Conservation (phyloP, 441 rosid genomes). For the Brassica balearica region DNA sequence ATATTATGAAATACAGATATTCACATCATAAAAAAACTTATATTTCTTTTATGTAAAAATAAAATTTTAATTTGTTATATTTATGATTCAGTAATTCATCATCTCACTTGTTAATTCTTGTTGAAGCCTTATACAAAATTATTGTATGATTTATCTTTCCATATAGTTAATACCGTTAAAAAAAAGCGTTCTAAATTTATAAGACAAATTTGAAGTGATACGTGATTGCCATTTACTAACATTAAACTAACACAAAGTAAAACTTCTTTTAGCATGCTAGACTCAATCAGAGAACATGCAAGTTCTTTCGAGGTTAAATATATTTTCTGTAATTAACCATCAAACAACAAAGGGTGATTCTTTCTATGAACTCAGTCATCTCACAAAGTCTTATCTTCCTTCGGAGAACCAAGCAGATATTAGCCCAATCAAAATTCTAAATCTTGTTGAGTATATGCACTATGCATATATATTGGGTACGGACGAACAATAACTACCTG, state of each 20-base stretch:
- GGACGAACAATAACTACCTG: not conserved
- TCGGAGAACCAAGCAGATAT: not conserved
- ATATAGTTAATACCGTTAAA: not conserved
- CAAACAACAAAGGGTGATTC: not conserved
- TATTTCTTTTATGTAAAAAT: not conserved
- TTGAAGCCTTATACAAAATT: not conserved
- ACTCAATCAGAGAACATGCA: not conserved
- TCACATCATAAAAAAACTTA: not conserved
- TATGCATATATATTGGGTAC: not conserved
- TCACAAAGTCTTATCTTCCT: not conserved
- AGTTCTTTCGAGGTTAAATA: not conserved
- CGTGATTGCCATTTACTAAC: not conserved
- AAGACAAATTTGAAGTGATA: not conserved
- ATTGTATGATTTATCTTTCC: not conserved
- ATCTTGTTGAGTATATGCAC: not conserved
- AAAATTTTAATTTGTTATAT: not conserved
- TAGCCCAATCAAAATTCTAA: not conserved
- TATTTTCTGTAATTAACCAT: not conserved
- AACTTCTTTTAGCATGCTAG: not conserved
- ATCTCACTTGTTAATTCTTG: not conserved
- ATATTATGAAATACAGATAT: not conserved
- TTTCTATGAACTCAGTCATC: constrained; percentile 1
- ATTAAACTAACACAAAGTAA: not conserved
- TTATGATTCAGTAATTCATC: not conserved
- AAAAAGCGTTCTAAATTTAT: not conserved